phyloP scores from a whole-genome alignment of 2,329 filamentous ascomycete species.

The Claviceps lovelessii region DNA sequence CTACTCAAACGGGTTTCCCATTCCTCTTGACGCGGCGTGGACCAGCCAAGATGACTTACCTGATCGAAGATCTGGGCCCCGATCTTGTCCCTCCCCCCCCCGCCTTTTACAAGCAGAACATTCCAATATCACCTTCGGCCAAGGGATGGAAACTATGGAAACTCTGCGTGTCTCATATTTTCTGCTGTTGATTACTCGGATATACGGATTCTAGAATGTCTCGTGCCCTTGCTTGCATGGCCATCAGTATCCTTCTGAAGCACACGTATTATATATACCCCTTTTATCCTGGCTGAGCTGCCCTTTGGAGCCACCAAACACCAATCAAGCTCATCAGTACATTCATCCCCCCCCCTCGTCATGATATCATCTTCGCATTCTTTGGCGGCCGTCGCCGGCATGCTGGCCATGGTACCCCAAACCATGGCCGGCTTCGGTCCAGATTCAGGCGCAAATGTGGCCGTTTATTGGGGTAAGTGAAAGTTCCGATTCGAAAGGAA shows the following conservation, averaged over 20 bases:
- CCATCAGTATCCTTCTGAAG: too few species aligned
- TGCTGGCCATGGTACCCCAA: constrained; percentile 14
- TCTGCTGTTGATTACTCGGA: too few species aligned
- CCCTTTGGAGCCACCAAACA: neutral
- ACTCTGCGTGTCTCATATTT: too few species aligned
- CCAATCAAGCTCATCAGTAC: neutral
- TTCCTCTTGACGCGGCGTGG: neutral
- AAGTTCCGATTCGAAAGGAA: neutral
- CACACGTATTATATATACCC: neutral
- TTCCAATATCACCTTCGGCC: too few species aligned
- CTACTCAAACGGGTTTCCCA: neutral
- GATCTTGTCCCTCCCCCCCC: too few species aligned
- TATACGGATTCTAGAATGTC: too few species aligned
- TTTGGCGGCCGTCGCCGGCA: constrained; percentile 7
- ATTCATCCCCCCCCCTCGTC: too few species aligned
- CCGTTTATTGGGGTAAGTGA: constrained; percentile 49
- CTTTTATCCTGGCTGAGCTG: neutral
- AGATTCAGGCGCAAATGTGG: constrained; percentile 37
- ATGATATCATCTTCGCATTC: neutral
- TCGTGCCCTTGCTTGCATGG: too few species aligned
- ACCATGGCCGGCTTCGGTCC: constrained; percentile 30
- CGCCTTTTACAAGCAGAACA: too few species aligned
- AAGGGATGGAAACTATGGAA: too few species aligned
- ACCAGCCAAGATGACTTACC: neutral
- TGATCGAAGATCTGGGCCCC: neutral